phyloP scores from a whole-genome alignment of 768 basidiomycete genomes.

The Lepiota subincarnata region DNA sequence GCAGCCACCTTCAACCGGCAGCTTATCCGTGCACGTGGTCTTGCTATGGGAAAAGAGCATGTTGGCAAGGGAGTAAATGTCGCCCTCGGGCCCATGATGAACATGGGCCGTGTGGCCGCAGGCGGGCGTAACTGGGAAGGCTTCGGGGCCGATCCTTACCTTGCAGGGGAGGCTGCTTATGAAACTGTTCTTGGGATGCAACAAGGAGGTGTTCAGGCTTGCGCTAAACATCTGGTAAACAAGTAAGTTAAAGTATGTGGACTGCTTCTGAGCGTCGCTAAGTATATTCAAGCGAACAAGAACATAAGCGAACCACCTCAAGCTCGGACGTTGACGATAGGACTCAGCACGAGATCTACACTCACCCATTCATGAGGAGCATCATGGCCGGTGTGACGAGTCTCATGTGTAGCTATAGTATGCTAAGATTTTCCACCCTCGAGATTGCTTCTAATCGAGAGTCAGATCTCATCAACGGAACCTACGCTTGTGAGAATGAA shows the following conservation, averaged over 20 bases:
- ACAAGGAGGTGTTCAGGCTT: slow-evolving; percentile 73
- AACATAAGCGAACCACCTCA: slow-evolving; percentile 49
- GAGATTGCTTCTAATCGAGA: not conserved
- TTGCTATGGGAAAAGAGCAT: slow-evolving; percentile 81
- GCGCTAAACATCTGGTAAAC: slow-evolving; percentile 79
- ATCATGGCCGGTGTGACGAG: slow-evolving; percentile 71
- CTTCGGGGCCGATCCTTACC: slow-evolving; percentile 88
- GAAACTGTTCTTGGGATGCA: slow-evolving; percentile 87
- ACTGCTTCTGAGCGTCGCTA: not conserved
- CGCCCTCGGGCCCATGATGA: slow-evolving; percentile 81
- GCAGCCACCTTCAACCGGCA: slow-evolving; percentile 79
- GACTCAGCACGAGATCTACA: slow-evolving; percentile 73
- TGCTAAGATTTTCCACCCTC: slow-evolving; percentile 17
- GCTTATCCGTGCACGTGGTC: slow-evolving; percentile 71
- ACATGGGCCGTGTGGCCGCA: slow-evolving; percentile 72
- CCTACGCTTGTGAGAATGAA: slow-evolving; percentile 74
- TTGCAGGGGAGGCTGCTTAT: slow-evolving; percentile 72
- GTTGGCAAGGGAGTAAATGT: slow-evolving; percentile 81
- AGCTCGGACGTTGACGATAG: slow-evolving; percentile 76
- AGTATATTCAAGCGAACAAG: slow-evolving; percentile 52
- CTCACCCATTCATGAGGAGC: slow-evolving; percentile 64
- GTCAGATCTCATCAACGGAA: slow-evolving; percentile 61
- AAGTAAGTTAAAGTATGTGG: slow-evolving; percentile 43
- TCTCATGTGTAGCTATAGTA: slow-evolving; percentile 77
- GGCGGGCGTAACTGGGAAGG: slow-evolving; percentile 95